Conservation (phyloP, 1,284 basidiomycete genomes). For the Tylopilus sp. region DNA sequence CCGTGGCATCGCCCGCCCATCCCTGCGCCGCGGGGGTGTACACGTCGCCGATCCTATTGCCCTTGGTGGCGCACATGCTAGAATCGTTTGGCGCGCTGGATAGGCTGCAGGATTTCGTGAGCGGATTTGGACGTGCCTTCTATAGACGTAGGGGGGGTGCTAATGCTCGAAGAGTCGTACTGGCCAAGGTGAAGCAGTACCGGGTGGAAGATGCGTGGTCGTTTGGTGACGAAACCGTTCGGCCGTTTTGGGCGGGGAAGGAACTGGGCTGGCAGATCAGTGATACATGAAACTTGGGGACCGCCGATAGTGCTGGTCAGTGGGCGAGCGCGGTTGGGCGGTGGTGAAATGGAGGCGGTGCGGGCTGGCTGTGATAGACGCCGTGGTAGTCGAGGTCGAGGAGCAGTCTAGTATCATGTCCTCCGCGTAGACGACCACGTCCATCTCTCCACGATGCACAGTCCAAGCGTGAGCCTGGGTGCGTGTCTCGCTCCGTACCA, state of each 20-base stretch:
- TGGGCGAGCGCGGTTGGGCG: too few relatives aligned
- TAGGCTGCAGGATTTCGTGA: constrained; percentile 75
- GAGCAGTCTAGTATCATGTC: too few relatives aligned
- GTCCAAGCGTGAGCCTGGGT: constrained; percentile 14
- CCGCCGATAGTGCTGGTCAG: constrained; percentile 8
- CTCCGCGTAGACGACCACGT: constrained; percentile 9
- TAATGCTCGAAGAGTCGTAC: constrained; percentile 22
- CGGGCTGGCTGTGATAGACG: constrained; percentile 20
- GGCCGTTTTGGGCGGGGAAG: constrained; percentile 93
- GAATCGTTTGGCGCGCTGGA: constrained; percentile 86
- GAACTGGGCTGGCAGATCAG: constrained; percentile 79
- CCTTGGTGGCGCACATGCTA: constrained; percentile 79
- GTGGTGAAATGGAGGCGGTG: constrained; percentile 26
- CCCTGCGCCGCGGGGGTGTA: constrained; percentile 93
- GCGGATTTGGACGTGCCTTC: constrained; percentile 74
- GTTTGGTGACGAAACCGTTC: constrained; percentile 56
- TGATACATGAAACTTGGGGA: constrained; percentile 1
- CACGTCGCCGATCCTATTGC: constrained; percentile 87
- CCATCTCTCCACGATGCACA: constrained; percentile 13
- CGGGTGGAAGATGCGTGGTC: constrained; percentile 53
- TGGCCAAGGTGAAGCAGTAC: constrained; percentile 37
- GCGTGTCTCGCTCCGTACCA: constrained; percentile 7
- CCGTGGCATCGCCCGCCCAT: constrained; percentile 66
- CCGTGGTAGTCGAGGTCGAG: too few relatives aligned
- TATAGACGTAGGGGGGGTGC: constrained; percentile 51